phyloP scores from a whole-genome alignment of 495 filamentous ascomycete genomes.

The Xylona heveae region DNA sequence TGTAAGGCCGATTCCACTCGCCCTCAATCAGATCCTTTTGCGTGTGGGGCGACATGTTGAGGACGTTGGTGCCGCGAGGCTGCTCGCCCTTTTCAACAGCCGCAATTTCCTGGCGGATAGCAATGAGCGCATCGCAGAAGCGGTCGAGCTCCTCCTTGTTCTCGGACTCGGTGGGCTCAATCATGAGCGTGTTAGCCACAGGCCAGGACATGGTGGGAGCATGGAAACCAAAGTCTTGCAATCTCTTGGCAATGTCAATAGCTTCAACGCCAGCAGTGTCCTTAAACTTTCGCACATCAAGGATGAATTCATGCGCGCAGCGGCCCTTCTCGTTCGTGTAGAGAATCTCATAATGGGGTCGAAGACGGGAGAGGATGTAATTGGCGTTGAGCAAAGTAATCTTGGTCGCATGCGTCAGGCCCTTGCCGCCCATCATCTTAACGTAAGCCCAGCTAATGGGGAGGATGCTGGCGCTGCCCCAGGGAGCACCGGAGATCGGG shows the following conservation, averaged over 20 bases:
- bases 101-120: conserved; percentile 70
- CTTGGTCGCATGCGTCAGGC: conserved; percentile 86
- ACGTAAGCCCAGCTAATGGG: conserved; percentile 97
- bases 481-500: conserved; percentile 71
- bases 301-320: conserved; percentile 97
- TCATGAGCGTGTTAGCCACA: conserved; percentile 92
- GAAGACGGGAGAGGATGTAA: conserved; percentile 87
- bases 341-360: conserved; percentile 71
- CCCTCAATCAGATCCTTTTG: conserved; percentile 55
- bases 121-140: conserved; percentile 82
- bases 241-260: conserved; percentile 91
- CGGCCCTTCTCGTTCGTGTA: conserved; percentile 79
- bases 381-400: conserved; percentile 92
- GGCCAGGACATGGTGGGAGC: conserved; percentile 98
- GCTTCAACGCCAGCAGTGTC: conserved; percentile 75
- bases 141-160: conserved; percentile 85
- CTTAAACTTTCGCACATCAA: conserved; percentile 72
- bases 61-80: conserved; percentile 65
- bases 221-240: conserved; percentile 98
- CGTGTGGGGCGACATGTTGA: conserved; percentile 84
- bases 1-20: conserved; percentile 64
- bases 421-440: conserved; percentile 83
- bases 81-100: conserved; percentile 63
- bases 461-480: conserved; percentile 82
- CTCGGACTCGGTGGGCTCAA: conserved; percentile 94